These are phyloP conservation scores for Fusarium albosuccineum DNA, from an alignment of 2,329 filamentous ascomycete species.

Conservation along the genomic window DNA sequence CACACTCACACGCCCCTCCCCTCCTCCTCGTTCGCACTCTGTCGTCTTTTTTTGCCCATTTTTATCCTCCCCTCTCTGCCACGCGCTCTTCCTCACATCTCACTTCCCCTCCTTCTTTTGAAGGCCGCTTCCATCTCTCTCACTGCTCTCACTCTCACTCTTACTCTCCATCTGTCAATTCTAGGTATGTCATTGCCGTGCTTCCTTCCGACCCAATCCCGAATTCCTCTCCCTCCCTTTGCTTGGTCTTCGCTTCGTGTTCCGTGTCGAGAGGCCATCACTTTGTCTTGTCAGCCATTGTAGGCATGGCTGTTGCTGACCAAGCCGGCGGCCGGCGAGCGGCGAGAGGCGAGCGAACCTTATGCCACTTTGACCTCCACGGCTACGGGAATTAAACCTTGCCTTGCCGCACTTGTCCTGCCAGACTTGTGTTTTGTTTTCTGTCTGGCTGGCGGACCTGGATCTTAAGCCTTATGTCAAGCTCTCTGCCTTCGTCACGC, in stretches of 20 bases:
- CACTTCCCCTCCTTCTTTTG: not conserved
- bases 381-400: slow-evolving; percentile 35
- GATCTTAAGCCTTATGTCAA: slow-evolving; percentile 3
- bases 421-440: slow-evolving; percentile 7
- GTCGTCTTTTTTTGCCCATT: slow-evolving; percentile 1
- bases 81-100: slow-evolving; percentile 1
- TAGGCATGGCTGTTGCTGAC: slow-evolving; percentile 23
- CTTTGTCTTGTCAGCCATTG: slow-evolving; percentile 15
- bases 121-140: slow-evolving; percentile 5
- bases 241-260: slow-evolving; percentile 1
- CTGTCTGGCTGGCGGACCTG: not conserved
- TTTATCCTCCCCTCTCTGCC: slow-evolving; percentile 2
- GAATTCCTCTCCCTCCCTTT: not conserved
- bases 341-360: slow-evolving; percentile 28
- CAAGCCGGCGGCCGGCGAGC: slow-evolving; percentile 22
- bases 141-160: too few relatives aligned
- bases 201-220: not conserved
- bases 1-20: slow-evolving; percentile 9
- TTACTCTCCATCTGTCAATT: not conserved
- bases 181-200: slow-evolving; percentile 11
- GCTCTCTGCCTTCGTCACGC: too few relatives aligned
- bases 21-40: slow-evolving; percentile 9
- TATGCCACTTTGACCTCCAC: slow-evolving; percentile 17
- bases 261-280: slow-evolving; percentile 2
- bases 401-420: slow-evolving; percentile 21